Percentiles rank a stretch among this genome's conserved stretches.
Evolutionary conservation across 768 basidiomycete genomes (phyloP).

Genomic region (Xerocomellus amylosporus): DNA sequence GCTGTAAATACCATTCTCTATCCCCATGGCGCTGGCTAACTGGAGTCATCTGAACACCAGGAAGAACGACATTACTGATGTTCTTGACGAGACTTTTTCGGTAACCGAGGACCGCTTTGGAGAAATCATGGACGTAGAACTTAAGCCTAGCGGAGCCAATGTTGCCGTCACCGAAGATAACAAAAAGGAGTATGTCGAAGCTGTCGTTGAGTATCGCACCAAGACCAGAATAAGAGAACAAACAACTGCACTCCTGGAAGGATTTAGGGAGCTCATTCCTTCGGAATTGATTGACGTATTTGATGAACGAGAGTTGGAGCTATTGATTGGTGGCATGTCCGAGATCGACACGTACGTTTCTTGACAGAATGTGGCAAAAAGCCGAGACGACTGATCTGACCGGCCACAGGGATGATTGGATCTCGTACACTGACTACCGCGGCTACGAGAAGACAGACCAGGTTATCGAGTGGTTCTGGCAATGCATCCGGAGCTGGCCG

Average conservation of each 20-base stretch:
- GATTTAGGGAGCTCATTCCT: slow-evolving; percentile 81
- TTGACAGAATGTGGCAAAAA: background rate
- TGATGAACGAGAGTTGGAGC: slow-evolving; percentile 85
- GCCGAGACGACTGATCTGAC: background rate
- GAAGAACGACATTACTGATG: slow-evolving; percentile 72
- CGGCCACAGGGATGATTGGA: slow-evolving; percentile 75
- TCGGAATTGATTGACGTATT: slow-evolving; percentile 84
- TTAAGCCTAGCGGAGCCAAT: slow-evolving; percentile 59
- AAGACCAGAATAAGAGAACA: slow-evolving; percentile 78
- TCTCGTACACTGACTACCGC: slow-evolving; percentile 90
- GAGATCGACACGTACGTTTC: slow-evolving; percentile 77
- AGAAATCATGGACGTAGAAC: slow-evolving; percentile 63
- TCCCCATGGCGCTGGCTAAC: background rate
- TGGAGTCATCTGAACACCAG: slow-evolving; percentile 33
- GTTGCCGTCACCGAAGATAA: slow-evolving; percentile 69
- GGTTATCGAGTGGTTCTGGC: slow-evolving; percentile 96
- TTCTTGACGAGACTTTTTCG: slow-evolving; percentile 72
- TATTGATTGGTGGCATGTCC: slow-evolving; percentile 90
- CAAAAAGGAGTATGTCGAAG: slow-evolving; percentile 75
- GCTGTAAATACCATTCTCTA: slow-evolving; percentile 48
- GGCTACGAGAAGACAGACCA: slow-evolving; percentile 84
- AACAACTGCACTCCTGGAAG: slow-evolving; percentile 82
- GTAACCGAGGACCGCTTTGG: slow-evolving; percentile 74
- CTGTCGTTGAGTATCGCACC: slow-evolving; percentile 81
- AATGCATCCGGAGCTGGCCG: slow-evolving; percentile 87